Conservation (phyloP, 2,329 filamentous ascomycete species). For the Verticillium zaregamsianum region DNA sequence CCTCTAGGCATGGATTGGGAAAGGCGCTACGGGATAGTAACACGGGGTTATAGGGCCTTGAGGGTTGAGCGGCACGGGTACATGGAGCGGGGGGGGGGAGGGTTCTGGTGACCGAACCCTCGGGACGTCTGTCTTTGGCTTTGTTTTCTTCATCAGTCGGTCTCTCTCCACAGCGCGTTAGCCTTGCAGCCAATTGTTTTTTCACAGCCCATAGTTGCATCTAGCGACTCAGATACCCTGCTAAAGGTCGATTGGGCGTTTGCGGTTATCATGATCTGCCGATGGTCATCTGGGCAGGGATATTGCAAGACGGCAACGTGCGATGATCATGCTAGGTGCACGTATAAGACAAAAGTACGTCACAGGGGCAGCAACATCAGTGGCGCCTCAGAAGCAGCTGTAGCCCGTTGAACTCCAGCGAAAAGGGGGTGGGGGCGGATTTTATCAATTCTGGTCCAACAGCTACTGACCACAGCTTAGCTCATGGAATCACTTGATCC, state of each 20-base stretch:
- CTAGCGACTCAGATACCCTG: conserved; percentile 9
- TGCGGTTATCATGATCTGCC: neutral
- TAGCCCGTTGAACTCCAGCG: no score
- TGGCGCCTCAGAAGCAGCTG: no score
- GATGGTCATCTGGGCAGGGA: no score
- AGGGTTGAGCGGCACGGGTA: neutral
- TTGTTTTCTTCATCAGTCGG: neutral
- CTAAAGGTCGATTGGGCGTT: neutral
- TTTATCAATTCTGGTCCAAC: conserved; percentile 9
- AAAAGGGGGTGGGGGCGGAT: conserved; percentile 10
- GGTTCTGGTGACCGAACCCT: neutral
- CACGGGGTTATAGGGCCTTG: neutral
- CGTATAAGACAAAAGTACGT: no score
- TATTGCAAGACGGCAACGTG: no score
- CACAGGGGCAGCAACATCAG: no score
- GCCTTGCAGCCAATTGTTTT: neutral
- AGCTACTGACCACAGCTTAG: conserved; percentile 6
- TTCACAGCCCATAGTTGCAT: no score
- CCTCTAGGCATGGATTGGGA: neutral
- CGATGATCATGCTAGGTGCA: no score
- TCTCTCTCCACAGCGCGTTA: neutral
- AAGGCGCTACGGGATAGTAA: neutral
- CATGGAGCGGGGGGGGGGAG: neutral
- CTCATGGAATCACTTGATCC: conserved; percentile 9
- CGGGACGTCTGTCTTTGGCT: neutral